phyloP scores from a whole-genome alignment of 129 eudicot genomes.

The Centrapalus pauciflorus region DNA sequence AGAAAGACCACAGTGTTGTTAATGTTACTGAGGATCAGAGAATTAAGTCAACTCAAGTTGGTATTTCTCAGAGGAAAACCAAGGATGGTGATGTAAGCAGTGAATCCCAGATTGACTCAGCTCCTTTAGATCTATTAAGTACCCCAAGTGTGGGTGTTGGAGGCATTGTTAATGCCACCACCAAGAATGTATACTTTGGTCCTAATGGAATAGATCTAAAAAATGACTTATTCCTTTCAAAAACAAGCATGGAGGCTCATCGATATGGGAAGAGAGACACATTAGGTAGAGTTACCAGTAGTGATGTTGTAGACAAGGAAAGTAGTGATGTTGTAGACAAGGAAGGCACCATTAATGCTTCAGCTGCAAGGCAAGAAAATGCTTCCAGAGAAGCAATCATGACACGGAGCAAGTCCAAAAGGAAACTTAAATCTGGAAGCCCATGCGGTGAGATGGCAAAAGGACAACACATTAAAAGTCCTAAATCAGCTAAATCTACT shows the following conservation, averaged over 20 bases:
- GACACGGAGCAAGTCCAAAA: conserved; percentile 24
- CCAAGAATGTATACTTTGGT: not conserved
- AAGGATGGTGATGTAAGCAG: not conserved
- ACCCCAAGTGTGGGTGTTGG: not conserved
- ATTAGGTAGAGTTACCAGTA: not conserved
- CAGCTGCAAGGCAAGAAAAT: conserved; percentile 1
- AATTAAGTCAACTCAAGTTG: not conserved
- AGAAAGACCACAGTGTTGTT: conserved; percentile 13
- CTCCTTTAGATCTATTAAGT: not conserved
- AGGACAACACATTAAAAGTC: conserved; percentile 1
- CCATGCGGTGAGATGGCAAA: conserved; percentile 6
- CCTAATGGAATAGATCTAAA: not conserved
- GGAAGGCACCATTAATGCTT: not conserved
- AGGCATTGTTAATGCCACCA: not conserved
- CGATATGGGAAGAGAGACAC: conserved; percentile 7
- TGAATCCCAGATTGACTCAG: conserved; percentile 15
- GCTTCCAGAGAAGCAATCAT: conserved; percentile 14
- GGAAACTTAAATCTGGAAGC: conserved; percentile 33
- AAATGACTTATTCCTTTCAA: not conserved
- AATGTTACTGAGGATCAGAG: not conserved
- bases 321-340: not conserved
- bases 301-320: too few relatives aligned
- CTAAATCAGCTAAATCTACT: conserved; percentile 7
- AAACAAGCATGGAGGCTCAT: conserved; percentile 4
- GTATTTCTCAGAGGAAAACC: not conserved